Evolutionary conservation across 2,329 filamentous ascomycete genomes (phyloP).

Genomic region (Xylaria polymorpha): DNA sequence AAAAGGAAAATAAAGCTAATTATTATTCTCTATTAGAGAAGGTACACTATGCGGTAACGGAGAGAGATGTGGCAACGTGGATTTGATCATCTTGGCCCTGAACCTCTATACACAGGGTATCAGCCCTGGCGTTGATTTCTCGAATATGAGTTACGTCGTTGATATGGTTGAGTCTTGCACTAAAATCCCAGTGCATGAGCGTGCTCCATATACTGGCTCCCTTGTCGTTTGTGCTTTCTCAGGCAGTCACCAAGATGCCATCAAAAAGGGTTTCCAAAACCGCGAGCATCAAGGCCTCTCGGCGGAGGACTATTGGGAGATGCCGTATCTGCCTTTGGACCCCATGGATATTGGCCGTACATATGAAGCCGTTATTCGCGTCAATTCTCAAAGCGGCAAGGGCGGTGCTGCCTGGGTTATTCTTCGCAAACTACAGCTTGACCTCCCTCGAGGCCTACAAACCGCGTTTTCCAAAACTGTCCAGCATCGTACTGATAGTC

Average conservation of each 20-base stretch:
- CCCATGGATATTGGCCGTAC: conserved; percentile 93
- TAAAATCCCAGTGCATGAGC: conserved; percentile 91
- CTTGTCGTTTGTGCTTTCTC: conserved; percentile 94
- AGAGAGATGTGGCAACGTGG: conserved; percentile 94
- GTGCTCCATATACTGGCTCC: conserved; percentile 90
- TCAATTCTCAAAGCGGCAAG: conserved; percentile 97
- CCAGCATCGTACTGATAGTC: conserved; percentile 80
- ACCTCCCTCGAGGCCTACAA: conserved; percentile 91
- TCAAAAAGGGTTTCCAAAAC: conserved; percentile 83
- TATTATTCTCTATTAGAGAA: conserved; percentile 77
- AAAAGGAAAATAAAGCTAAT: too few relatives aligned
- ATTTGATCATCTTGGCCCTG: conserved; percentile 89
- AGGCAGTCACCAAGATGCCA: conserved; percentile 93
- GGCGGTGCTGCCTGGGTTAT: conserved; percentile 96
- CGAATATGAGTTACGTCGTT: conserved; percentile 85
- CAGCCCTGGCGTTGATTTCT: conserved; percentile 87
- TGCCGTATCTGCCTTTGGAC: conserved; percentile 94
- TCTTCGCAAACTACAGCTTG: conserved; percentile 86
- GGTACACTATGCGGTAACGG: conserved; percentile 68
- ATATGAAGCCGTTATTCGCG: conserved; percentile 96
- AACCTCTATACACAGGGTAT: conserved; percentile 73
- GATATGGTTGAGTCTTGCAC: conserved; percentile 91
- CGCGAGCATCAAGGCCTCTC: not conserved
- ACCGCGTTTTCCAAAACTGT: conserved; percentile 91
- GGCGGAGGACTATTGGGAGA: conserved; percentile 77